A percentile compares a stretch with the other conserved stretches of the same genome.
Conservation (phyloP, 352 stramenopile genomes). For the Pythium apleroticum region DNA sequence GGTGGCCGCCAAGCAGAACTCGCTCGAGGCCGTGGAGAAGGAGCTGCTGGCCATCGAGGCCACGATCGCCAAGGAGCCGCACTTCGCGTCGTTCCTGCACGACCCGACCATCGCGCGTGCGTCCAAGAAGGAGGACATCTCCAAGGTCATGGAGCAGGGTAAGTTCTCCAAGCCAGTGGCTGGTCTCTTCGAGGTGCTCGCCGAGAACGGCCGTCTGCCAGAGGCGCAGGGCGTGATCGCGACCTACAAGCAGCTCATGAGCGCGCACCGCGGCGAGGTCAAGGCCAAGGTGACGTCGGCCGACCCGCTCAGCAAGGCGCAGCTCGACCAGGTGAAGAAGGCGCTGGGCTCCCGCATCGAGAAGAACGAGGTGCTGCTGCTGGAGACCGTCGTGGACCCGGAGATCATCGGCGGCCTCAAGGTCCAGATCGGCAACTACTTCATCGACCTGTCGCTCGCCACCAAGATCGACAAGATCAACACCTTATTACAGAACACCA, state of each 20-base stretch:
- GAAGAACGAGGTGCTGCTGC: conserved; percentile 90
- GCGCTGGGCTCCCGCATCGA: conserved; percentile 88
- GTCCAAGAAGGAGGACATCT: conserved; percentile 93
- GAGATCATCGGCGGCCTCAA: conserved; percentile 95
- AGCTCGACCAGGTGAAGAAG: conserved; percentile 93
- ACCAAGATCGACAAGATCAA: conserved; percentile 96
- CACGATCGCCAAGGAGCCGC: conserved; percentile 82
- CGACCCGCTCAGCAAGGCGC: conserved; percentile 90
- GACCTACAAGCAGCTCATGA: conserved; percentile 94
- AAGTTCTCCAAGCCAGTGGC: conserved; percentile 94
- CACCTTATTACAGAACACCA: conserved; percentile 74
- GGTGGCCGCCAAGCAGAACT: conserved; percentile 90
- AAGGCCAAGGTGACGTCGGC: conserved; percentile 96
- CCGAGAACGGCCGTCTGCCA: conserved; percentile 94
- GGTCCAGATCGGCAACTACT: conserved; percentile 97
- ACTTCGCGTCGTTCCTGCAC: conserved; percentile 94
- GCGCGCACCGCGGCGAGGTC: conserved; percentile 93
- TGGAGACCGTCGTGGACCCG: conserved; percentile 92
- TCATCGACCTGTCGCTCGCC: conserved; percentile 95
- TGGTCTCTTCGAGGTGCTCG: conserved; percentile 95
- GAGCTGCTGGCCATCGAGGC: conserved; percentile 85
- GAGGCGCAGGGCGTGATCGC: conserved; percentile 88
- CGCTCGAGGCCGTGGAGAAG: conserved; percentile 82
- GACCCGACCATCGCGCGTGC: conserved; percentile 95
- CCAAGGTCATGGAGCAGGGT: conserved; percentile 85